Evolutionary conservation across 2,329 filamentous ascomycete genomes (phyloP), one percentile per base, ranked within the genome.

Genomic region (Trichoderma asperellum): DNA sequence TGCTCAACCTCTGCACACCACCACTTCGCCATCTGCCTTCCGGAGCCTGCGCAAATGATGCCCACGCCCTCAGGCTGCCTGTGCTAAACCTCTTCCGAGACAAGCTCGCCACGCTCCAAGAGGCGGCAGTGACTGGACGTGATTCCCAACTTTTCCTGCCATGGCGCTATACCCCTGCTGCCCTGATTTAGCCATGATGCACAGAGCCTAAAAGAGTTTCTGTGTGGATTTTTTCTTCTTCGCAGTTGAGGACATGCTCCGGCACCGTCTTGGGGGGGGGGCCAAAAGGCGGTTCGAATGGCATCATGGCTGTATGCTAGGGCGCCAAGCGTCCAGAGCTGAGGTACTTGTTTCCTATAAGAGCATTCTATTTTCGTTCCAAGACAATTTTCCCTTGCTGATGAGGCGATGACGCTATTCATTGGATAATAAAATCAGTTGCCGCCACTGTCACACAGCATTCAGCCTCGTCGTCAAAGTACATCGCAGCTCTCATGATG

Each of bases 41-140:
- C 10, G 40, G 32, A 16, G 63, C n/a, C 34, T 49, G 37, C 21
- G 53, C 29, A 32, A 32, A 56, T 34, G 29, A 57, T 34, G 55
- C 35, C 60, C 47, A 18, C 60, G 27, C 14, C 24, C 18, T 35
- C 49, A 49, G 59, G 35, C 34, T 58, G 35, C 43, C 53, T 24
- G 32, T 59, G 24, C 61, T 43, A 66, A 24, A 34, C 34, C 34
- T 57, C n/a, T 66, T 65, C 61, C 56, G 35, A 63, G 59, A 56
- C 55, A 66, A 68, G 68, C 52, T 49, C 56, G 61, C 68, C 68
- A 65, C 61, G 68, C 68, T 56, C 66, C 61, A 60, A 64, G 21
- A 52, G 55, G 37, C 68, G 61, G 55, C 43, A 47, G 61, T 56
- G 56, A 69, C 55, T 69, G 55, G 68, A 47, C n/a, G 11, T 32